Conservation (phyloP, 2,329 filamentous ascomycete species). For the Chaetomium sp. region DNA sequence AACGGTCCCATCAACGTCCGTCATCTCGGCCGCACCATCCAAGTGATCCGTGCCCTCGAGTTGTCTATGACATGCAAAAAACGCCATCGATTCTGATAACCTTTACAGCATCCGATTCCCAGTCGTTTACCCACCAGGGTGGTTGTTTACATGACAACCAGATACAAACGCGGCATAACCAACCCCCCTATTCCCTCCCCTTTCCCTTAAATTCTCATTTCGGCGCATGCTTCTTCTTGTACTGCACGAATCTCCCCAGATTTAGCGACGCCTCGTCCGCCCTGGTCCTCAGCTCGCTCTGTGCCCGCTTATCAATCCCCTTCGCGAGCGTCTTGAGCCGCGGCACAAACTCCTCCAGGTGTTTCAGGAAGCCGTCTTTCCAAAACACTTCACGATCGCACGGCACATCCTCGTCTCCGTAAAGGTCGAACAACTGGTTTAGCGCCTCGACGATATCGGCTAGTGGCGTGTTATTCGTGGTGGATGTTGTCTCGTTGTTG, state of each 20-base stretch:
- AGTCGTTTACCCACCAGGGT: too few relatives aligned
- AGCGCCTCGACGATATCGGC: slow-evolving; percentile 58
- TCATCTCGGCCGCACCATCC: too few relatives aligned
- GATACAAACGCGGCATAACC: not conserved
- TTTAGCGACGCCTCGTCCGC: slow-evolving; percentile 58
- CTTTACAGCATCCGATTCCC: too few relatives aligned
- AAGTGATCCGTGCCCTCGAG: too few relatives aligned
- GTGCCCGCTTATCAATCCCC: slow-evolving; percentile 53
- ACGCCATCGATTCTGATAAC: too few relatives aligned
- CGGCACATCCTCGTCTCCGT: slow-evolving; percentile 52
- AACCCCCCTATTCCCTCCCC: not conserved
- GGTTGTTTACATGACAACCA: not conserved
- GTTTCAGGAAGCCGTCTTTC: slow-evolving; percentile 52
- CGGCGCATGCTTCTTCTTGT: slow-evolving; percentile 55
- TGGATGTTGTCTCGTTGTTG: slow-evolving; percentile 30
- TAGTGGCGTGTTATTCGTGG: slow-evolving; percentile 40
- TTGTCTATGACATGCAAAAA: too few relatives aligned
- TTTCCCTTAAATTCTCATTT: slow-evolving; percentile 1
- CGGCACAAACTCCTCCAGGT: slow-evolving; percentile 48
- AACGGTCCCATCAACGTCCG: too few relatives aligned
- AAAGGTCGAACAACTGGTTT: slow-evolving; percentile 62
- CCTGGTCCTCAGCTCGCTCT: slow-evolving; percentile 49
- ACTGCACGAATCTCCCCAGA: slow-evolving; percentile 54
- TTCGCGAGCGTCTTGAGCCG: slow-evolving; percentile 53
- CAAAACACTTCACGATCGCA: slow-evolving; percentile 60